Evolutionary conservation across 805 yeast genomes (phyloP).

Genomic region (Schizosaccharomyces pombe): DNA sequence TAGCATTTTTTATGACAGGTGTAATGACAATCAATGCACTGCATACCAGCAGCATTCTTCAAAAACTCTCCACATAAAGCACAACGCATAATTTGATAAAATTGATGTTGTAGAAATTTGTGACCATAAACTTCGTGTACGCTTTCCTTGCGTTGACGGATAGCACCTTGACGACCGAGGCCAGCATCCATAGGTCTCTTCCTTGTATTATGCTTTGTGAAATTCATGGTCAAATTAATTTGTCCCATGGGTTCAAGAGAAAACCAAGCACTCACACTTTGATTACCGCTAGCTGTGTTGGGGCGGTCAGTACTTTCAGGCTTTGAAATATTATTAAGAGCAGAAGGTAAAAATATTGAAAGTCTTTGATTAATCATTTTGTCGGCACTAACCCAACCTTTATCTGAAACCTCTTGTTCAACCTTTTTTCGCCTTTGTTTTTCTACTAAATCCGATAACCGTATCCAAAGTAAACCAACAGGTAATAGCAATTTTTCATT

Average conservation of each 20-base stretch:
- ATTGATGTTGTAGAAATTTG: slow-evolving; percentile 83
- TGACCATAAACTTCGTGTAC: slow-evolving; percentile 88
- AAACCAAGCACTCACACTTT: slow-evolving; percentile 56
- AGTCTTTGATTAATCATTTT: background rate
- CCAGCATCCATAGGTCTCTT: slow-evolving; percentile 22
- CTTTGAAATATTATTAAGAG: background rate
- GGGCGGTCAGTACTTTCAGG: slow-evolving; percentile 17
- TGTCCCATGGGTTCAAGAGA: slow-evolving; percentile 88
- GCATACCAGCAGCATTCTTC: slow-evolving; percentile 52
- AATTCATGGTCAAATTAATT: slow-evolving; percentile 50
- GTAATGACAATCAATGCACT: slow-evolving; percentile 58
- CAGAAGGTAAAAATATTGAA: background rate
- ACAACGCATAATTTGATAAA: slow-evolving; percentile 90
- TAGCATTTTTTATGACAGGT: slow-evolving; percentile 61
- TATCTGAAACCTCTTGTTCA: slow-evolving; percentile 39
- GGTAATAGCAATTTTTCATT: slow-evolving; percentile 39
- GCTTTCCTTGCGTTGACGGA: slow-evolving; percentile 64
- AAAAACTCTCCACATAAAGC: slow-evolving; percentile 92
- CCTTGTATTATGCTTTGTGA: slow-evolving; percentile 41
- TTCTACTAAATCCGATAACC: slow-evolving; percentile 77
- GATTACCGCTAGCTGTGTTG: background rate
- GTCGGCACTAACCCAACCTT: slow-evolving; percentile 77
- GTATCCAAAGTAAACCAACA: slow-evolving; percentile 79
- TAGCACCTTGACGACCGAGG: slow-evolving; percentile 91
- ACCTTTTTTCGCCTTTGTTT: slow-evolving; percentile 80